phyloP scores from a whole-genome alignment of 768 basidiomycete species.

The Trametes coccinea region DNA sequence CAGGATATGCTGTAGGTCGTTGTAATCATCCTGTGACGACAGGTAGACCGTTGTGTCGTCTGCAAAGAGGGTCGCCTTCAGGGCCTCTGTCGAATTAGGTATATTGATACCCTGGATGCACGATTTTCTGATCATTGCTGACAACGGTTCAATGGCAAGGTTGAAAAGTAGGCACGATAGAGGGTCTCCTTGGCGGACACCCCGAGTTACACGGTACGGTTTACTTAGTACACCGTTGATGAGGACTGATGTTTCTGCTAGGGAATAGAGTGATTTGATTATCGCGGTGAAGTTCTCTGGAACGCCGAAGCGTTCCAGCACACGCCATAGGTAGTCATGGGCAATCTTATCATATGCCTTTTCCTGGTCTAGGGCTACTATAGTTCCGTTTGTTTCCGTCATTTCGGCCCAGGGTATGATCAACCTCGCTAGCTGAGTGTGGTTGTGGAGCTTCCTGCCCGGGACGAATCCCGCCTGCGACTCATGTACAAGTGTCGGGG shows the following conservation, averaged over 20 bases:
- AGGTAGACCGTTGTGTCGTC: too few relatives aligned
- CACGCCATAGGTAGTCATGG: constrained; percentile 22
- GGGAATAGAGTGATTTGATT: constrained; percentile 32
- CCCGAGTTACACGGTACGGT: too few relatives aligned
- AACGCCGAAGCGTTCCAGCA: constrained; percentile 7
- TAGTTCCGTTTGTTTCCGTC: constrained; percentile 12
- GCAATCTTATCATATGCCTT: constrained; percentile 26
- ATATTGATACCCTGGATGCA: too few relatives aligned
- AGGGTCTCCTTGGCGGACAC: too few relatives aligned
- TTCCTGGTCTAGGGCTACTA: constrained; percentile 23
- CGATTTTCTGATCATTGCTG: too few relatives aligned
- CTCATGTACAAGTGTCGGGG: constrained; percentile 31
- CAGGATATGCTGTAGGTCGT: too few relatives aligned
- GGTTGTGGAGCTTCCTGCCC: constrained; percentile 34
- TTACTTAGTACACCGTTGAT: constrained; percentile 39
- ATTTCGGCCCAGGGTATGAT: constrained; percentile 21
- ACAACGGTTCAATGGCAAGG: too few relatives aligned
- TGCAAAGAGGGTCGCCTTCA: too few relatives aligned
- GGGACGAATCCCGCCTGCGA: constrained; percentile 43
- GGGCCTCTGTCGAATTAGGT: too few relatives aligned
- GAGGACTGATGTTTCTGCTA: constrained; percentile 32
- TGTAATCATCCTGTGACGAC: too few relatives aligned
- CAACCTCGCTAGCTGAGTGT: constrained; percentile 30
- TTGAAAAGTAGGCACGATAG: too few relatives aligned
- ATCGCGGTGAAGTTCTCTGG: constrained; percentile 24